Conservation (phyloP, 2,329 filamentous ascomycete species). For the Colletotrichum viniferum region DNA sequence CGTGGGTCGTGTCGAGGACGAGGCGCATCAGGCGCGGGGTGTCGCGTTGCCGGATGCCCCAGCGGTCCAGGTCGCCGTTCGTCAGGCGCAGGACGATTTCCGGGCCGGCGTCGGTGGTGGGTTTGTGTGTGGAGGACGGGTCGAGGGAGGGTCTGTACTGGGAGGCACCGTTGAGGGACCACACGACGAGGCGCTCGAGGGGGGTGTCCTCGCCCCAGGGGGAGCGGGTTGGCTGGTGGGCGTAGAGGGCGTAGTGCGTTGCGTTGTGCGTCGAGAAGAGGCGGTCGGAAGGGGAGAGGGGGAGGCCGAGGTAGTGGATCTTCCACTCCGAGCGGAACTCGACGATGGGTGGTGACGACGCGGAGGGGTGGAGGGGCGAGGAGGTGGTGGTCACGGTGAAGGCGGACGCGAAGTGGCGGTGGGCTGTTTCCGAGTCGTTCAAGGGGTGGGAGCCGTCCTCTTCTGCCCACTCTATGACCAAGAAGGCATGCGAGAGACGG, state of each 20-base stretch:
- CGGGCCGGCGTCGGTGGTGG: conserved; percentile 24
- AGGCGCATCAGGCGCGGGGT: conserved; percentile 55
- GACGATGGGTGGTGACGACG: conserved; percentile 29
- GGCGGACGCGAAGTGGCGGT: conserved; percentile 64
- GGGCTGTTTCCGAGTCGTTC: conserved; percentile 54
- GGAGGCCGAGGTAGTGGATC: conserved; percentile 61
- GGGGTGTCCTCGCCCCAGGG: conserved; percentile 61
- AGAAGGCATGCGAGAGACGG: conserved; percentile 55
- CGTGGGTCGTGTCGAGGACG: conserved; percentile 48
- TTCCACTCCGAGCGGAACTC: conserved; percentile 64
- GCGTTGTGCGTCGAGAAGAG: conserved; percentile 66
- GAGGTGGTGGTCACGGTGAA: conserved; percentile 48
- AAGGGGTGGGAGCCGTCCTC: conserved; percentile 53
- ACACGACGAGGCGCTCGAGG: conserved; percentile 61
- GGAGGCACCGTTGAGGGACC: conserved; percentile 59
- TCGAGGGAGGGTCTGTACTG: conserved; percentile 55
- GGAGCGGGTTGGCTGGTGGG: conserved; percentile 63
- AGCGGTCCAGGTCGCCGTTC: conserved; percentile 55
- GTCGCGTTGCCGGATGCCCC: conserved; percentile 56
- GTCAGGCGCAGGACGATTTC: conserved; percentile 49
- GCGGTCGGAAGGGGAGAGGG: conserved; percentile 59
- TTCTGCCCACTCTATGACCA: conserved; percentile 70
- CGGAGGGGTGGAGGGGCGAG: not conserved
- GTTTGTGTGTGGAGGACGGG: conserved; percentile 27
- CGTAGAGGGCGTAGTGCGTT: conserved; percentile 65